These are phyloP conservation scores for Wallemia ichthyophaga DNA, from an alignment of 1,284 basidiomycete species.

Conservation along the genomic window DNA sequence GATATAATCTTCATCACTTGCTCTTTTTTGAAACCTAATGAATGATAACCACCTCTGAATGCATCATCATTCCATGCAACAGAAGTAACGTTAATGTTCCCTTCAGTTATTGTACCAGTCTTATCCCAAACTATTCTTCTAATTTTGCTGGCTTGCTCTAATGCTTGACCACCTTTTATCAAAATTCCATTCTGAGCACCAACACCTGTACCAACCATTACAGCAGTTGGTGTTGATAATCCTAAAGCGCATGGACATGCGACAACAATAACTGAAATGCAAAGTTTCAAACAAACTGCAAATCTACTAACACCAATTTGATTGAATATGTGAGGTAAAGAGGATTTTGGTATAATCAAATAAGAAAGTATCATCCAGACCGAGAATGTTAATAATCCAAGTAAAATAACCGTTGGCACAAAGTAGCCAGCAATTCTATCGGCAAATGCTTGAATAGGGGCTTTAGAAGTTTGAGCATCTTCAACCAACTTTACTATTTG, in stretches of 20 bases:
- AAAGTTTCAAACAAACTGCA: slow-evolving; percentile 81
- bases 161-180: slow-evolving; percentile 81
- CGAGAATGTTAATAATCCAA: slow-evolving; percentile 53
- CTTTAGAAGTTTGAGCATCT: slow-evolving; percentile 90
- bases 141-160: slow-evolving; percentile 66
- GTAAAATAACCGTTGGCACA: slow-evolving; percentile 63
- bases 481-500: slow-evolving; percentile 94
- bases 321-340: slow-evolving; percentile 55
- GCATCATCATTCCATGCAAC: neutral
- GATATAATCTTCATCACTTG: slow-evolving; percentile 29
- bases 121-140: slow-evolving; percentile 73
- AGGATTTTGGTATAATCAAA: slow-evolving; percentile 24
- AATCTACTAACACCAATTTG: slow-evolving; percentile 53
- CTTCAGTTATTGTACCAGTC: slow-evolving; percentile 84
- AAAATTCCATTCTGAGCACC: slow-evolving; percentile 90
- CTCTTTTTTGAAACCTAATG: neutral
- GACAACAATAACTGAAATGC: slow-evolving; percentile 91
- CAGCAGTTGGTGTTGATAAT: slow-evolving; percentile 83
- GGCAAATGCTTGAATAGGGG: slow-evolving; percentile 89
- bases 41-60: neutral
- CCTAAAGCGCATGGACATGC: slow-evolving; percentile 96
- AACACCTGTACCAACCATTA: slow-evolving; percentile 97
- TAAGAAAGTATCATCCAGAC: slow-evolving; percentile 49
- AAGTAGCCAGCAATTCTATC: slow-evolving; percentile 85
- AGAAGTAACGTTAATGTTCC: slow-evolving; percentile 29